A percentile compares a stretch with the other conserved stretches of the same genome.
These are phyloP conservation scores for Adansonia grandidieri DNA, from an alignment of 441 rosid species.

Conservation along the genomic window DNA sequence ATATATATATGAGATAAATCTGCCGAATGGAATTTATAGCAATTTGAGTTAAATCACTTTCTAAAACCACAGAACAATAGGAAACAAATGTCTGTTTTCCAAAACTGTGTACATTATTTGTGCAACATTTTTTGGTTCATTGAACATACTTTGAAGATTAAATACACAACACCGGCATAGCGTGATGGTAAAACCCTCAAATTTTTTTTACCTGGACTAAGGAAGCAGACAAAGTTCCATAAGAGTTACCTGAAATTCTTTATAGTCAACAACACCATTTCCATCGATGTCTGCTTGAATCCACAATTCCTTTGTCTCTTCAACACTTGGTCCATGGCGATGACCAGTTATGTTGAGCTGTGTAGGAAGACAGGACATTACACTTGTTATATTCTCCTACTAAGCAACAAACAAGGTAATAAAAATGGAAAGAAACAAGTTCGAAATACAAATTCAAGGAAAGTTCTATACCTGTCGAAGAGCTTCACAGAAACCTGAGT, in stretches of 20 bases:
- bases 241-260: constrained; percentile 75
- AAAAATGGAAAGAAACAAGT: not conserved
- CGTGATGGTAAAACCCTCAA: too few relatives aligned
- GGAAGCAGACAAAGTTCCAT: not conserved
- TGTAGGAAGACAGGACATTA: constrained; percentile 15
- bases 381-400: not conserved
- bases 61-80: not conserved
- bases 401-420: not conserved
- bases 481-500: constrained; percentile 71
- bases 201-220: too few relatives aligned
- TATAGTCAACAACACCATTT: constrained; percentile 67
- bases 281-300: constrained; percentile 82
- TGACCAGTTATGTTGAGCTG: constrained; percentile 83
- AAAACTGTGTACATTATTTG: not conserved
- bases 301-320: constrained; percentile 84
- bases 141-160: not conserved
- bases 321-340: constrained; percentile 63
- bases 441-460: constrained; percentile 5
- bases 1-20: not conserved
- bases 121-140: not conserved
- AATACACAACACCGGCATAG: not conserved
- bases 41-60: not conserved
- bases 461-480: constrained; percentile 66
- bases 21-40: not conserved
- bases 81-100: not conserved